Conservation (phyloP, 2,329 filamentous ascomycete species). For the Juglanconis sp. region DNA sequence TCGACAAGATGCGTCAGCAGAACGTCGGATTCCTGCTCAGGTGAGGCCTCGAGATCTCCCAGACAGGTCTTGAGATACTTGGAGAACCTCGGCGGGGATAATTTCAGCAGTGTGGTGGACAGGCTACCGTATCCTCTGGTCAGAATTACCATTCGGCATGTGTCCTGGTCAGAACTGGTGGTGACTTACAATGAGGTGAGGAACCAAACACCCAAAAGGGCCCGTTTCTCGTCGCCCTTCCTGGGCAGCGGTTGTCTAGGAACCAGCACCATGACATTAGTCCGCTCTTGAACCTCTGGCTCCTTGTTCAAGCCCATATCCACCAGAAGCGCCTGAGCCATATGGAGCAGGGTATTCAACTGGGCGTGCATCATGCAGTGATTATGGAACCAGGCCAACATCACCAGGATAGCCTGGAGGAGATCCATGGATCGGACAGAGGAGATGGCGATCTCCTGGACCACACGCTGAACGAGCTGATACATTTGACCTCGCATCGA, state of each 20-base stretch:
- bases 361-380: constrained; percentile 53
- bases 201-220: constrained; percentile 53
- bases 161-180: background rate
- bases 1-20: constrained; percentile 45
- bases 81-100: constrained; percentile 49
- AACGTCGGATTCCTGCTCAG: constrained; percentile 45
- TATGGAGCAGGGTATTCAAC: constrained; percentile 46
- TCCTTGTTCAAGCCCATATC: constrained; percentile 45
- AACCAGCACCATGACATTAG: constrained; percentile 39
- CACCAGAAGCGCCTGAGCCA: constrained; percentile 44
- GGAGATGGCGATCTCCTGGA: constrained; percentile 47
- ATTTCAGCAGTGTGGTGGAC: constrained; percentile 39
- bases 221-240: constrained; percentile 51
- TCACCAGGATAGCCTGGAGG: constrained; percentile 45
- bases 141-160: background rate
- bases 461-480: constrained; percentile 41
- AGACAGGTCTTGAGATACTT: constrained; percentile 51
- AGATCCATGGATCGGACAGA: constrained; percentile 49
- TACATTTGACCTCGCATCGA: constrained; percentile 51
- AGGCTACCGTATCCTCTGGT: constrained; percentile 30
- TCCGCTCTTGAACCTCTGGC: constrained; percentile 39
- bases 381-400: constrained; percentile 51
- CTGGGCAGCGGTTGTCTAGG: constrained; percentile 36
- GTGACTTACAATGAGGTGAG: constrained; percentile 48
- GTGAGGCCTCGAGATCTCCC: constrained; percentile 37